Percentiles rank a stretch among this genome's conserved stretches.
Conservation (phyloP, 1,284 basidiomycete species). For the Cutaneotrichosporon dermatis region DNA sequence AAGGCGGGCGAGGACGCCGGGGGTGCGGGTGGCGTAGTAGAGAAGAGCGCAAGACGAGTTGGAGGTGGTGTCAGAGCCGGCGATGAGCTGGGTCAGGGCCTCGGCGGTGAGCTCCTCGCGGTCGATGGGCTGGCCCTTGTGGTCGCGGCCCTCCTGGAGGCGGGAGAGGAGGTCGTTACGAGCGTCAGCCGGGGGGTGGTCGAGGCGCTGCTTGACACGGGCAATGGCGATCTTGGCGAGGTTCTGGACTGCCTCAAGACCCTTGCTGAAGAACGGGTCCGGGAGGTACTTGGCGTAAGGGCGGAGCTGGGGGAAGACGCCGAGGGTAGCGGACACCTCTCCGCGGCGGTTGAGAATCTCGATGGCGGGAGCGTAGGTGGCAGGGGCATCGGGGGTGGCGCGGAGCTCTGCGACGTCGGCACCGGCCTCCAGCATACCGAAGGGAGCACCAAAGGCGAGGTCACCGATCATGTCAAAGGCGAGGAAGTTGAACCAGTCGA, state of each 20-base stretch:
- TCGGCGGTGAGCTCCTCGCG: constrained; percentile 72
- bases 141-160: constrained; percentile 70
- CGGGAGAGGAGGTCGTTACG: constrained; percentile 75
- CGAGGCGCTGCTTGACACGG: constrained; percentile 69
- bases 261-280: constrained; percentile 62
- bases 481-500: constrained; percentile 73
- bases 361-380: constrained; percentile 66
- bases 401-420: constrained; percentile 68
- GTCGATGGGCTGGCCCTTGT: constrained; percentile 57
- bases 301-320: constrained; percentile 61
- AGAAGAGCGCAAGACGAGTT: constrained; percentile 82
- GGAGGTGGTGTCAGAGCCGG: constrained; percentile 58
- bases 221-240: constrained; percentile 77
- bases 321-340: constrained; percentile 79
- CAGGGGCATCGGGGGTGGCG: constrained; percentile 41
- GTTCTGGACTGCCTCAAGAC: constrained; percentile 64
- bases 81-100: constrained; percentile 78
- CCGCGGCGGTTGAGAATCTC: constrained; percentile 84
- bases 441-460: constrained; percentile 77
- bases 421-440: constrained; percentile 78
- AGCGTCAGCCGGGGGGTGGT: constrained; percentile 52
- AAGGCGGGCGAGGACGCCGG: constrained; percentile 62
- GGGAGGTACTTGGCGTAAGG: constrained; percentile 63
- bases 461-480: constrained; percentile 85
- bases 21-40: constrained; percentile 71